Evolutionary conservation across 208 protist genomes (phyloP), one percentile per base, ranked within the genome.

Genomic region (Acanthamoeba culbertsoni): DNA sequence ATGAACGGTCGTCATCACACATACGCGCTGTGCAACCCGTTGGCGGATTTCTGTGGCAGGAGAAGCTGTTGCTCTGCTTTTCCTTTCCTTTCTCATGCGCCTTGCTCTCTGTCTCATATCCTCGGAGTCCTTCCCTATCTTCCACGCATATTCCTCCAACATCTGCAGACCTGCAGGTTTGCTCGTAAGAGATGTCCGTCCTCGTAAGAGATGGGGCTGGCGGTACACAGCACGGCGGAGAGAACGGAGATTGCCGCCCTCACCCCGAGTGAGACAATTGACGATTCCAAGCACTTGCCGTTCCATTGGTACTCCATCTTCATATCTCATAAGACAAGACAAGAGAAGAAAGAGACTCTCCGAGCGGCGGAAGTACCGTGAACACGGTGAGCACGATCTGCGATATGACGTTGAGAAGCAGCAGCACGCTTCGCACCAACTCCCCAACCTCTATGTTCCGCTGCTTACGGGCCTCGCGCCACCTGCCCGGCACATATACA

Each of bases 231-330:
- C 0, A 84, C 0, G 28, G 5, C 73, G 10, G 73, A 35, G 42
- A 84, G 73, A 55, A 55, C 43, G 5, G 73, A 84, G 43, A 84
- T 84, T 37, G 73, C 31, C n/a, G 20, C 35, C 1, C 73, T 4
- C 12, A 84, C 16, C 26, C 73, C 73, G 0, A 84, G 43, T 2
- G 73, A 23, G 5, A 55, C 45, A 28, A 4, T 53, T 7, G 73
- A 84, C 42, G n/a, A 16, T 10, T 20, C 4, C 73, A 84, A 20
- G 12, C 23, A 55, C 73, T 16, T 23, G 0, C 73, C 73, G 26
- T 84, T 33, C 73, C 73, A 84, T 43, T 84, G 42, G 73, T 84
- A 55, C 73, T 84, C 73, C 43, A 84, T 12, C 73, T 84, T 31
- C 33, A 71, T 16, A 4, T 10, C 1, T n/a, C 20, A 31, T 33